A percentile compares a stretch with the other conserved stretches of the same genome.
phyloP scores from a whole-genome alignment of 129 eudicot species.

The Daucus carota region DH1_v3.0 NC_030388.2:400001-400500 shows the following conservation, averaged over 20 bases:
- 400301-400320: conserved; percentile 95
- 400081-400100: conserved; percentile 49
- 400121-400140: conserved; percentile 74
- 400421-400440: neutral
- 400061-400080: conserved; percentile 78
- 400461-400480: neutral
- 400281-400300: conserved; percentile 79
- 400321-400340: conserved; percentile 50
- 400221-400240: neutral
- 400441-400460: no score
- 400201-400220: neutral
- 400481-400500: no score
- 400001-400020: conserved; percentile 67
- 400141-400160: conserved; percentile 3
- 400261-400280: conserved; percentile 47
- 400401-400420: neutral
- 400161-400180: neutral
- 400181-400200: neutral
- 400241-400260: neutral
- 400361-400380: conserved; percentile 20
- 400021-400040: conserved; percentile 62
- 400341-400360: conserved; percentile 87
- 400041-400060: conserved; percentile 77
- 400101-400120: conserved; percentile 61
- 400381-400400: neutral